Conservation (phyloP, 257 asterid species). For the Eucommia ulmoides region DNA sequence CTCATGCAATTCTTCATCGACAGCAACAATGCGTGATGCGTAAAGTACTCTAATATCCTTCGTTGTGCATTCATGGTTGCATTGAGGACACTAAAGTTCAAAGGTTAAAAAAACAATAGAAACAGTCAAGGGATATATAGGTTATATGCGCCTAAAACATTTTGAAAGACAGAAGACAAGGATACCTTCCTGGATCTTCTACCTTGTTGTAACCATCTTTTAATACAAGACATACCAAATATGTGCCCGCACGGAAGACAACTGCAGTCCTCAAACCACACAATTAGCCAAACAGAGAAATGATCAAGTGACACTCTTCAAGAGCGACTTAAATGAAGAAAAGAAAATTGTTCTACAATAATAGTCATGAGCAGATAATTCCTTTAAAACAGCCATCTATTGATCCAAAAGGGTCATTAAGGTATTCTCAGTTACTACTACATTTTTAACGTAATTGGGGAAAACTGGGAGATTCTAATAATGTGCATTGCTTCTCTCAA, state of each 20-base stretch:
- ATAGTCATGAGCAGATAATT: too few relatives aligned
- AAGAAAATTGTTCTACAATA: too few relatives aligned
- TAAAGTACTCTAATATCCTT: conserved; percentile 69
- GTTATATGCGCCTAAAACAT: not conserved
- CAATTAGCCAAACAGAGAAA: conserved; percentile 1
- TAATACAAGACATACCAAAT: conserved; percentile 72
- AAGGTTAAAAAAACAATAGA: too few relatives aligned
- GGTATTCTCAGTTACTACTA: too few relatives aligned
- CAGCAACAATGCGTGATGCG: conserved; percentile 51
- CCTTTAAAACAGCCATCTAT: too few relatives aligned
- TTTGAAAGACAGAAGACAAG: not conserved
- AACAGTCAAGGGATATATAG: conserved; percentile 1
- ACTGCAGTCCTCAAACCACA: conserved; percentile 24
- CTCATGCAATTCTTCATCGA: conserved; percentile 67
- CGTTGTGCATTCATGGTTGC: conserved; percentile 49
- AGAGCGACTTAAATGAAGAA: not conserved
- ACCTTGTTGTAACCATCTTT: conserved; percentile 59
- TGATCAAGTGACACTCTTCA: not conserved
- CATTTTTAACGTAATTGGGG: too few relatives aligned
- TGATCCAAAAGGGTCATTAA: too few relatives aligned
- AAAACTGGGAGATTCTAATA: too few relatives aligned
- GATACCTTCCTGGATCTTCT: conserved; percentile 60
- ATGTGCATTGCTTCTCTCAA: too few relatives aligned
- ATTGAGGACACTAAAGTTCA: conserved; percentile 75
- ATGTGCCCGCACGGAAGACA: conserved; percentile 96